phyloP scores from a whole-genome alignment of 164 flowering plant species.

The Dillenia turbinata region DNA sequence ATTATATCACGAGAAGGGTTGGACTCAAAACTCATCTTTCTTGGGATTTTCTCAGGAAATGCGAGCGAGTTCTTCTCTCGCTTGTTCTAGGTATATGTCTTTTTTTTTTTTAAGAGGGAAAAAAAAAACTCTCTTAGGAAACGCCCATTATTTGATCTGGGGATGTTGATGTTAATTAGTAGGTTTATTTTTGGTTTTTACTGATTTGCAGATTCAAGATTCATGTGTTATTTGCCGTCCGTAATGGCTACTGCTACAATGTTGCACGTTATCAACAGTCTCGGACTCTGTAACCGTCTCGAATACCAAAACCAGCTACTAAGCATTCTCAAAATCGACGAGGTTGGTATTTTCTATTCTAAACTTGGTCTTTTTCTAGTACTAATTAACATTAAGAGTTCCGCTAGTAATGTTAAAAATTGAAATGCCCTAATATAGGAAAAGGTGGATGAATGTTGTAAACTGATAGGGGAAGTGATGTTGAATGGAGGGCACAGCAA shows the following conservation, averaged over 20 bases:
- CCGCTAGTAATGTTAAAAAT: not conserved
- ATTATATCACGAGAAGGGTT: conserved; percentile 58
- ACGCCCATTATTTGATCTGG: not conserved
- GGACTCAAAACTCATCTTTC: conserved; percentile 42
- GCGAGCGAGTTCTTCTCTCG: conserved; percentile 48
- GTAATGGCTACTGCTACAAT: conserved; percentile 50
- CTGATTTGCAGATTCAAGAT: conserved; percentile 43
- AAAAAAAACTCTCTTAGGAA: no score
- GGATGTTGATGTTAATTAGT: not conserved
- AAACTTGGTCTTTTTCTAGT: no score
- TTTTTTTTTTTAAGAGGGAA: not conserved
- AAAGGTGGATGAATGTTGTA: conserved; percentile 37
- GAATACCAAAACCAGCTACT: conserved; percentile 37
- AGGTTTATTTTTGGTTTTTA: not conserved
- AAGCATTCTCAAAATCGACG: conserved; percentile 34
- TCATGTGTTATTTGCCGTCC: conserved; percentile 46
- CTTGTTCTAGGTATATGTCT: conserved; percentile 43
- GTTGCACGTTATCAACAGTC: conserved; percentile 33
- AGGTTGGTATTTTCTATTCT: conserved; percentile 21
- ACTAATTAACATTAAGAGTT: not conserved
- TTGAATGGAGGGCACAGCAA: conserved; percentile 4
- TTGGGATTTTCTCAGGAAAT: conserved; percentile 52
- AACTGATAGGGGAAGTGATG: conserved; percentile 25
- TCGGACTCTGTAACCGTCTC: conserved; percentile 27
- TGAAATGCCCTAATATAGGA: conserved; percentile 23